Evolutionary conservation across 177 flowering plant species (phyloP), one percentile per base, ranked within the genome.

Genomic region (Tripterygium wilfordii): DNA sequence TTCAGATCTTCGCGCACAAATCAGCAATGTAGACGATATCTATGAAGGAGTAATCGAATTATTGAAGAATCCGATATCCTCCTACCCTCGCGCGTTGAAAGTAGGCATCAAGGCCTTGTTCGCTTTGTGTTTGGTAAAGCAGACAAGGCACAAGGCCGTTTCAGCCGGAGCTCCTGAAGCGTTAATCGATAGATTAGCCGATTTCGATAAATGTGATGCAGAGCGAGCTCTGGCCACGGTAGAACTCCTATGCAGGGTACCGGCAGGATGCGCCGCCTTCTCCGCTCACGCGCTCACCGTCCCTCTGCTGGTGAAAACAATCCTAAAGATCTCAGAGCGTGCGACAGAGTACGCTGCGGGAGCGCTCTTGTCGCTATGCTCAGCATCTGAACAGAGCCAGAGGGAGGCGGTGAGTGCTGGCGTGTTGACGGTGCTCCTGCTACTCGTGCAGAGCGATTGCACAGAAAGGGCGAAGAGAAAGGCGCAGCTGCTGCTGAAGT

Each of bases 261-360:
- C 82, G 28, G 41, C 66, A 0, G 98, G 98, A 0, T 83, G 95
- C 63, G 65, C 69, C 30, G 87, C 87, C 24, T 73, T 91, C 10
- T 80, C 71, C 0, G 61, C 59, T 8, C 85, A 83, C 68, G 81
- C 86, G 30, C 70, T 86, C 6, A 80, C 88, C 12, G 84, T 80
- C 5, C 91, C 95, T 3, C 36, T 80, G 23, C 64, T 91, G 32
- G 98, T 91, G 54, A 88, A 76, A 59, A 69, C 66, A 2, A 83
- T 91, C 1, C 63, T 88, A 42, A 83, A 77, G 52, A 55, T 91
- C 1, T 91, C 98, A 8, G 96, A 85, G 5, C 56, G 96, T 10
- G 98, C 95, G 46, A 88, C 98, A 37, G 98, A 91, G 76, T 82
- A 79, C 47, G 98, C 98, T 0, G 82, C 92, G 5, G 98, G 95